Evolutionary conservation across 2,329 filamentous ascomycete genomes (phyloP).

Genomic region (Exophiala phaeomuriformis): DNA sequence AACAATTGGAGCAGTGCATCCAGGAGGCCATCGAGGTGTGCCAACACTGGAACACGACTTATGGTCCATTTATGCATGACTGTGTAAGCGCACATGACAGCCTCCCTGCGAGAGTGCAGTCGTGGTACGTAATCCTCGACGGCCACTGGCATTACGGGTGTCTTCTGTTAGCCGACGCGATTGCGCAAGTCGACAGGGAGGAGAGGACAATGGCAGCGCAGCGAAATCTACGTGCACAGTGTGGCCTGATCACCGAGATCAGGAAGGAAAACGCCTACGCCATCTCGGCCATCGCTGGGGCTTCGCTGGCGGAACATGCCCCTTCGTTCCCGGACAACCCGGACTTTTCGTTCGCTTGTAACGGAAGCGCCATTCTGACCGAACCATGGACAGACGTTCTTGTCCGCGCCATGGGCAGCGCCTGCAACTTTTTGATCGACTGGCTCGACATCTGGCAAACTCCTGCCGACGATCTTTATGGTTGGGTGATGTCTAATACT

Average conservation of each 20-base stretch:
- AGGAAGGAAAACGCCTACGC: slow-evolving; percentile 10
- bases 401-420: slow-evolving; percentile 19
- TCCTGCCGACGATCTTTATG: slow-evolving; percentile 1
- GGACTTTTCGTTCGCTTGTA: slow-evolving; percentile 47
- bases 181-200: slow-evolving; percentile 47
- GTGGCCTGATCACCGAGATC: slow-evolving; percentile 9
- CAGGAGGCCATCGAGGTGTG: slow-evolving; percentile 45
- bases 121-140: slow-evolving; percentile 54
- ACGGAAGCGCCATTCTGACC: slow-evolving; percentile 50
- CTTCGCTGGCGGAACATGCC: slow-evolving; percentile 13
- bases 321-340: slow-evolving; percentile 21
- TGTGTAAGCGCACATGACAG: slow-evolving; percentile 45
- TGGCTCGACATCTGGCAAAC: slow-evolving; percentile 11
- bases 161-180: slow-evolving; percentile 49
- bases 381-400: slow-evolving; percentile 53
- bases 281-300: slow-evolving; percentile 15
- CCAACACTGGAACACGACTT: slow-evolving; percentile 49
- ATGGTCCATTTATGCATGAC: slow-evolving; percentile 48
- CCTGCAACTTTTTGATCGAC: slow-evolving; percentile 17
- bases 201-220: slow-evolving; percentile 25
- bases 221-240: slow-evolving; percentile 6
- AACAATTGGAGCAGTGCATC: slow-evolving; percentile 45
- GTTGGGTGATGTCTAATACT: slow-evolving; percentile 9
- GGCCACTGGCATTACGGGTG: slow-evolving; percentile 54
- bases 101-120: slow-evolving; percentile 49